Percentiles rank a stretch among this genome's conserved stretches.
Evolutionary conservation across 2,329 filamentous ascomycete genomes (phyloP).

Genomic region (Diaporthe sp.): DNA sequence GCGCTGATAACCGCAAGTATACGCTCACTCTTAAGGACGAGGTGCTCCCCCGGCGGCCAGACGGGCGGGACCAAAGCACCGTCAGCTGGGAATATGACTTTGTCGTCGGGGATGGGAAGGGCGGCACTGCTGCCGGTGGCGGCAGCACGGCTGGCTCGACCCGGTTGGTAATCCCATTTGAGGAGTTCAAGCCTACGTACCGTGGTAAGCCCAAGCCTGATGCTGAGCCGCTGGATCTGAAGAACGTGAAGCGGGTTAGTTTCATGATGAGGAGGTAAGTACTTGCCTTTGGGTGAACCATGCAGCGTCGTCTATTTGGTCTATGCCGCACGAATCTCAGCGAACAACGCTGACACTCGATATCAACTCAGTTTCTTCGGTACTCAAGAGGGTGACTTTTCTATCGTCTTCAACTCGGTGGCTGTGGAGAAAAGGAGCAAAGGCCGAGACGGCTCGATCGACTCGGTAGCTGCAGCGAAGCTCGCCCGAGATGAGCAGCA

Average conservation of each 20-base stretch:
- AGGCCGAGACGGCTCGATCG: background rate
- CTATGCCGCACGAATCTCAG: background rate
- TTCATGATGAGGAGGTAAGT: slow-evolving; percentile 86
- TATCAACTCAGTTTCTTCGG: slow-evolving; percentile 77
- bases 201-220: slow-evolving; percentile 76
- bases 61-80: slow-evolving; percentile 79
- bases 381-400: slow-evolving; percentile 78
- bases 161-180: slow-evolving; percentile 73
- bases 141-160: slow-evolving; percentile 46
- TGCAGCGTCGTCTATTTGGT: background rate
- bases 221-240: slow-evolving; percentile 70
- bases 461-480: background rate
- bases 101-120: slow-evolving; percentile 4
- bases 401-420: slow-evolving; percentile 68
- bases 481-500: background rate
- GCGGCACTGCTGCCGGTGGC: slow-evolving; percentile 2
- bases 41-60: slow-evolving; percentile 67
- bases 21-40: slow-evolving; percentile 83
- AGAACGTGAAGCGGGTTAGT: slow-evolving; percentile 75
- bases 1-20: slow-evolving; percentile 75
- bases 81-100: slow-evolving; percentile 84
- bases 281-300: background rate
- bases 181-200: slow-evolving; percentile 78
- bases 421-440: slow-evolving; percentile 46
- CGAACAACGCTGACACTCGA: background rate